Percentiles rank a stretch among this genome's conserved stretches.
Conservation (phyloP, 75 land plant species). For the Pinus tabuliformis region DNA sequence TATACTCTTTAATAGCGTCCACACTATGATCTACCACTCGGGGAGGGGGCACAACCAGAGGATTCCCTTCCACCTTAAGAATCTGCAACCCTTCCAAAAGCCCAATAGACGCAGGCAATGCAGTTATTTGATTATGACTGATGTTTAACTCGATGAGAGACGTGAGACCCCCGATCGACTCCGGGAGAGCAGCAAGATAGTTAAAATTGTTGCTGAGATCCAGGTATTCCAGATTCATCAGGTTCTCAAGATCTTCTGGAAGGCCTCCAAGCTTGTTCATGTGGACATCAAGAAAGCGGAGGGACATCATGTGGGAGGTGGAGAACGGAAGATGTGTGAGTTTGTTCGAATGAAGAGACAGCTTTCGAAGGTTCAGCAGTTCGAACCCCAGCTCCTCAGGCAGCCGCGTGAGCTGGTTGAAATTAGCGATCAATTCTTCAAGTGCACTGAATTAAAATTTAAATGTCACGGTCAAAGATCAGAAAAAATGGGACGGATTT, state of each 20-base stretch:
- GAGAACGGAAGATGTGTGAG: conserved; percentile 64
- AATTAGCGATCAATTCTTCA: conserved; percentile 5
- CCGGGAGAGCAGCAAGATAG: conserved; percentile 42
- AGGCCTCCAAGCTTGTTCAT: conserved; percentile 71
- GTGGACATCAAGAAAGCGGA: conserved; percentile 65
- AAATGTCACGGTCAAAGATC: background rate
- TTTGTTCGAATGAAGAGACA: conserved; percentile 75
- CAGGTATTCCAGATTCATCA: conserved; percentile 56
- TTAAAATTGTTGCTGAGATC: conserved; percentile 75
- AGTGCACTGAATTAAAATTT: background rate
- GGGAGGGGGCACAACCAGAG: conserved; percentile 60
- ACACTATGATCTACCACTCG: conserved; percentile 60
- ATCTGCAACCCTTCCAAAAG: conserved; percentile 53
- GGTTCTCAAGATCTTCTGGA: conserved; percentile 72
- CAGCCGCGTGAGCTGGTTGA: background rate
- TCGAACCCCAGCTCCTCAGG: background rate
- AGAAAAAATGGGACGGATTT: background rate
- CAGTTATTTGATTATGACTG: conserved; percentile 57
- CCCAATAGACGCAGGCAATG: conserved; percentile 65
- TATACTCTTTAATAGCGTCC: conserved; percentile 45
- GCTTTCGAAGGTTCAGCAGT: conserved; percentile 37
- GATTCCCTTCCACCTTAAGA: conserved; percentile 76
- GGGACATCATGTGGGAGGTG: conserved; percentile 52
- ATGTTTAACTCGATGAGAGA: conserved; percentile 49
- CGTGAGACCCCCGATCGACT: conserved; percentile 62